phyloP scores from a whole-genome alignment of 1,139 yeast species.

The Taphrina communis region DNA sequence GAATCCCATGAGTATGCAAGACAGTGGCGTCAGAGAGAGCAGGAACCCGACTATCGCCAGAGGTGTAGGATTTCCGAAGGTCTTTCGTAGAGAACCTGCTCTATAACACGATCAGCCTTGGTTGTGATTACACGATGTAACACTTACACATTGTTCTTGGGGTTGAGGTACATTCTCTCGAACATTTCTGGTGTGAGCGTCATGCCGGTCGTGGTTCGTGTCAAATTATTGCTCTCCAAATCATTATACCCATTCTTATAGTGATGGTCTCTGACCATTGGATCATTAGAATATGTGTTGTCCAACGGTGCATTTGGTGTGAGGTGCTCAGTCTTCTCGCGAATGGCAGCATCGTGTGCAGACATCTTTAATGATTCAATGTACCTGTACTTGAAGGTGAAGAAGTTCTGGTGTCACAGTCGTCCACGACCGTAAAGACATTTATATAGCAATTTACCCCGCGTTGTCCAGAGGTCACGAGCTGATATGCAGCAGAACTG shows the following conservation, averaged over 20 bases:
- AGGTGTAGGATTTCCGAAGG: constrained; percentile 66
- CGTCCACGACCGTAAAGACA: not conserved
- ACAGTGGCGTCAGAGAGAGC: constrained; percentile 47
- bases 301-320: constrained; percentile 9
- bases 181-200: constrained; percentile 46
- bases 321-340: constrained; percentile 29
- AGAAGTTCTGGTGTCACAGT: too few relatives aligned
- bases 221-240: constrained; percentile 9
- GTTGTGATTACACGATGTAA: too few relatives aligned
- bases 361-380: not conserved
- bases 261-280: constrained; percentile 17
- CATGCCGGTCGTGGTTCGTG: constrained; percentile 45
- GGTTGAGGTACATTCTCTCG: constrained; percentile 46
- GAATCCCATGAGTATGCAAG: constrained; percentile 46
- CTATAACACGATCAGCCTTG: not conserved
- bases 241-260: constrained; percentile 4
- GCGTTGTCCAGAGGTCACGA: constrained; percentile 24
- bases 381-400: too few relatives aligned
- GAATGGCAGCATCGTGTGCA: constrained; percentile 19
- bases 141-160: constrained; percentile 42
- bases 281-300: constrained; percentile 15
- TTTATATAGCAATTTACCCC: constrained; percentile 11
- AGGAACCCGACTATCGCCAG: constrained; percentile 64
- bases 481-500: constrained; percentile 2
- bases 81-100: constrained; percentile 45